Percentiles rank a stretch among this genome's conserved stretches.
Conservation (phyloP, 768 basidiomycete species). For the Mycena pura region DNA sequence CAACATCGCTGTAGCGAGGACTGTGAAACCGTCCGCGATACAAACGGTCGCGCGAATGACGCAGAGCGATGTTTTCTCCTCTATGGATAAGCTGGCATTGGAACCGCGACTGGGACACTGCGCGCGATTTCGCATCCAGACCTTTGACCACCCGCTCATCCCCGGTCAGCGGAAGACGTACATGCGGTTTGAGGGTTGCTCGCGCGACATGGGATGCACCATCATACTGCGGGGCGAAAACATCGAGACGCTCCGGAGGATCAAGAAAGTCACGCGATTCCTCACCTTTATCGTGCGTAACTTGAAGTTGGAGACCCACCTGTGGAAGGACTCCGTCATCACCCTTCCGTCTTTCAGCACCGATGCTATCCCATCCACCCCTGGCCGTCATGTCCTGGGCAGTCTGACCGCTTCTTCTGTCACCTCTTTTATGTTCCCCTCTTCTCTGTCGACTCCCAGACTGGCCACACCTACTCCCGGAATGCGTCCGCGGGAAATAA, state of each 20-base stretch:
- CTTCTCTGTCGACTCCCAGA: slow-evolving; percentile 39
- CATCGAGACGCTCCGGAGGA: slow-evolving; percentile 75
- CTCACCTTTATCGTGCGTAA: slow-evolving; percentile 93
- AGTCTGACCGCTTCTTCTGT: slow-evolving; percentile 32
- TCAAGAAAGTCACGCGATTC: slow-evolving; percentile 94
- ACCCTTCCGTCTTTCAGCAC: slow-evolving; percentile 70
- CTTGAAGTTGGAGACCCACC: slow-evolving; percentile 89
- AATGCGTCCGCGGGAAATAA: slow-evolving; percentile 27
- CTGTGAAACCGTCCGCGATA: slow-evolving; percentile 88
- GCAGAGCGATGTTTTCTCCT: slow-evolving; percentile 92
- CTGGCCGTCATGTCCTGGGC: slow-evolving; percentile 30
- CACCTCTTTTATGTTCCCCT: slow-evolving; percentile 34
- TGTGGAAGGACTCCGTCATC: slow-evolving; percentile 92
- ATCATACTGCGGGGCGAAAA: slow-evolving; percentile 90
- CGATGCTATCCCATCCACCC: slow-evolving; percentile 65
- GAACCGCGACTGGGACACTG: slow-evolving; percentile 93
- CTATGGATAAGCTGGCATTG: slow-evolving; percentile 90
- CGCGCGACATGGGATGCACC: slow-evolving; percentile 91
- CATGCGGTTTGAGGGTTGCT: slow-evolving; percentile 98
- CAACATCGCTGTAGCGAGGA: slow-evolving; percentile 88
- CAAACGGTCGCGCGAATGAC: slow-evolving; percentile 92
- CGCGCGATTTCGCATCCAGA: slow-evolving; percentile 83
- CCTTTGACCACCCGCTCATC: slow-evolving; percentile 92
- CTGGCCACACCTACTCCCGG: slow-evolving; percentile 35
- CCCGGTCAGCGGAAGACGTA: slow-evolving; percentile 95